Evolutionary conservation across 768 basidiomycete genomes (phyloP).

Genomic region (Tephrocybe rancida): DNA sequence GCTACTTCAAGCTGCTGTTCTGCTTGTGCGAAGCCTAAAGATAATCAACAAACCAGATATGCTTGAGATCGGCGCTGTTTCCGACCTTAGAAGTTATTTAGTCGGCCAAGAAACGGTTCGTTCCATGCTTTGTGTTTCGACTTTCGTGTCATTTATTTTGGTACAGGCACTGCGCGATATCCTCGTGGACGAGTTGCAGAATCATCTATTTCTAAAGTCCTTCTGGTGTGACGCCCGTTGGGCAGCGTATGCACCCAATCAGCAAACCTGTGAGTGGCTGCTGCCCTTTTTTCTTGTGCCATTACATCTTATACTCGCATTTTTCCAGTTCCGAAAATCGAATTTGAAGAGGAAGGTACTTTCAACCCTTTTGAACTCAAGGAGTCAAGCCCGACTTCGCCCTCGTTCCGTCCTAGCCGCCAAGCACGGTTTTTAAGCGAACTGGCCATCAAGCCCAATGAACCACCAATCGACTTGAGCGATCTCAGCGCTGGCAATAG

Average conservation of each 20-base stretch:
- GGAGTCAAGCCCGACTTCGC: constrained; percentile 40
- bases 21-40: constrained; percentile 88
- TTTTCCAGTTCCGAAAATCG: constrained; percentile 61
- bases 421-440: constrained; percentile 66
- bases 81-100: constrained; percentile 87
- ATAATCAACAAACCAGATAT: constrained; percentile 91
- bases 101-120: constrained; percentile 82
- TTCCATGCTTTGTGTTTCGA: background rate
- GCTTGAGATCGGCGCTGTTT: constrained; percentile 92
- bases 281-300: background rate
- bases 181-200: constrained; percentile 92
- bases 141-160: background rate
- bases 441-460: constrained; percentile 73
- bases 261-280: constrained; percentile 65
- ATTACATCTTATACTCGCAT: background rate
- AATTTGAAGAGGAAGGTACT: constrained; percentile 57
- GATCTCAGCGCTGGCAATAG: constrained; percentile 35
- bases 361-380: constrained; percentile 26
- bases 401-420: constrained; percentile 45
- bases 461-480: constrained; percentile 70
- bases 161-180: constrained; percentile 87
- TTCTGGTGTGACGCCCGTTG: constrained; percentile 96
- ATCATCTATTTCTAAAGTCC: constrained; percentile 95
- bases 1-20: constrained; percentile 82
- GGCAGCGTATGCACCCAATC: constrained; percentile 81